Percentiles rank a stretch among this genome's conserved stretches.
Evolutionary conservation across 2,329 filamentous ascomycete species (phyloP).

Genomic region (Paecilomyces sp.): DNA sequence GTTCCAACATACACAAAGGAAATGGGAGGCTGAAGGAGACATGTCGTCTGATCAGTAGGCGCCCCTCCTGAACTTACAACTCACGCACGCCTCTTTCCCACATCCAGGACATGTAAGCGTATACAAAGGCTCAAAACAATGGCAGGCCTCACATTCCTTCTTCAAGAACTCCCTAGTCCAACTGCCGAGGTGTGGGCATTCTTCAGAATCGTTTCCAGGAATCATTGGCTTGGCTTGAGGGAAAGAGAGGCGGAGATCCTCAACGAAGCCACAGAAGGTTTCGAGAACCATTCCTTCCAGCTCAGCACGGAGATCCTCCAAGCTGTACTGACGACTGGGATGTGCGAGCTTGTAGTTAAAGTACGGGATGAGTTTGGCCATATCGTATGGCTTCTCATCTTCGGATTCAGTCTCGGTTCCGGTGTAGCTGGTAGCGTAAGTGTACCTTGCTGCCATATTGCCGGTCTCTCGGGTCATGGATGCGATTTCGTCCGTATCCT

Average conservation of each 20-base stretch:
- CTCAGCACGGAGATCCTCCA: constrained; percentile 17
- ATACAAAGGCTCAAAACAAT: constrained; percentile 21
- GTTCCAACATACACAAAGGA: background rate
- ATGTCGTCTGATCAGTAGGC: background rate
- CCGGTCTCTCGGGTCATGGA: background rate
- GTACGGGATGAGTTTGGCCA: constrained; percentile 13
- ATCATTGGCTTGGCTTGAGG: constrained; percentile 7
- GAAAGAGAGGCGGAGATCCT: constrained; percentile 12
- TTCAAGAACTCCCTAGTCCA: constrained; percentile 19
- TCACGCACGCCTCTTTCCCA: constrained; percentile 19
- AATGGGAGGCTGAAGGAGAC: background rate
- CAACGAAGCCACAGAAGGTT: constrained; percentile 18
- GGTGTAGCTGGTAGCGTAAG: background rate
- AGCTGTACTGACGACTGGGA: constrained; percentile 13
- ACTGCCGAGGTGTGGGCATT: constrained; percentile 18
- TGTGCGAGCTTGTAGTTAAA: constrained; percentile 18
- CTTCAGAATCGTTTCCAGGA: background rate
- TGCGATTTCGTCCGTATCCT: background rate
- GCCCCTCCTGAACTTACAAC: constrained; percentile 24
- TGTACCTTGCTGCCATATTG: background rate
- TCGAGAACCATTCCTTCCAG: constrained; percentile 21
- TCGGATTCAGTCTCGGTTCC: constrained; percentile 6
- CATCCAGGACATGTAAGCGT: constrained; percentile 21
- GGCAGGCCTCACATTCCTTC: constrained; percentile 17
- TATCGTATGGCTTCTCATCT: background rate